These are phyloP conservation scores for Alectoria sarmentosa DNA, from an alignment of 495 filamentous ascomycete genomes.

Conservation along the genomic window DNA sequence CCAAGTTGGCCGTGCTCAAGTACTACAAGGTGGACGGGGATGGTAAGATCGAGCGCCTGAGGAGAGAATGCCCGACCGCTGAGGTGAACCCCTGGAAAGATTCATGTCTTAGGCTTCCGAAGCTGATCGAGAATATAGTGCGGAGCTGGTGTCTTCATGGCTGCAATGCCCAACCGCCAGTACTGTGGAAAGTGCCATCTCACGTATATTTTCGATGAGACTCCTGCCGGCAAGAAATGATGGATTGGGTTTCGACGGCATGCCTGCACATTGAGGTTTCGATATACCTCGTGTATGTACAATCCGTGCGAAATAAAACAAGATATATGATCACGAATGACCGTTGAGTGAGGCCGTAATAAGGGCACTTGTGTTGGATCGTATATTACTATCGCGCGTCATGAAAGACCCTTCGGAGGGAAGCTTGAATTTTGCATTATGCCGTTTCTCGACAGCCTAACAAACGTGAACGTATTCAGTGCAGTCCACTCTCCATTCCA, in stretches of 20 bases:
- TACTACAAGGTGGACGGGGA: conserved; percentile 99
- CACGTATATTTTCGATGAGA: conserved; percentile 92
- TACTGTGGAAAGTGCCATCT: conserved; percentile 99
- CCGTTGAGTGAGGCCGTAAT: neutral
- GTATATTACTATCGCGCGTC: neutral
- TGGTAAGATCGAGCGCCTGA: conserved; percentile 99
- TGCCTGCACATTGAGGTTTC: neutral
- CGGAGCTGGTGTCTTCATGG: conserved; percentile 99
- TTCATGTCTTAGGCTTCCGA: conserved; percentile 21
- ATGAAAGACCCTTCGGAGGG: conserved; percentile 52
- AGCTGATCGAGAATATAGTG: conserved; percentile 53
- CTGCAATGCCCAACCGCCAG: conserved; percentile 98
- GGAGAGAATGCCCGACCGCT: conserved; percentile 89
- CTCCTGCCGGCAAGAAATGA: conserved; percentile 17
- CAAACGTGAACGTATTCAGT: conserved; percentile 52
- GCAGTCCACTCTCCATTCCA: conserved; percentile 61
- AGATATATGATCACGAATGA: neutral
- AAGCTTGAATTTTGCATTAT: conserved; percentile 51
- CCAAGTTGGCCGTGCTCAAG: conserved; percentile 98
- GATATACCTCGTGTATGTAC: neutral
- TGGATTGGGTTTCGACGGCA: neutral
- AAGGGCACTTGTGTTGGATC: neutral
- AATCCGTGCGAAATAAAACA: neutral
- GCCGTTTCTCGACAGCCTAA: conserved; percentile 55
- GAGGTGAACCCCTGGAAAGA: conserved; percentile 54